Evolutionary conservation across 768 basidiomycete species (phyloP), one percentile per base, ranked within the genome.

Genomic region (Lyophyllum atratum): DNA sequence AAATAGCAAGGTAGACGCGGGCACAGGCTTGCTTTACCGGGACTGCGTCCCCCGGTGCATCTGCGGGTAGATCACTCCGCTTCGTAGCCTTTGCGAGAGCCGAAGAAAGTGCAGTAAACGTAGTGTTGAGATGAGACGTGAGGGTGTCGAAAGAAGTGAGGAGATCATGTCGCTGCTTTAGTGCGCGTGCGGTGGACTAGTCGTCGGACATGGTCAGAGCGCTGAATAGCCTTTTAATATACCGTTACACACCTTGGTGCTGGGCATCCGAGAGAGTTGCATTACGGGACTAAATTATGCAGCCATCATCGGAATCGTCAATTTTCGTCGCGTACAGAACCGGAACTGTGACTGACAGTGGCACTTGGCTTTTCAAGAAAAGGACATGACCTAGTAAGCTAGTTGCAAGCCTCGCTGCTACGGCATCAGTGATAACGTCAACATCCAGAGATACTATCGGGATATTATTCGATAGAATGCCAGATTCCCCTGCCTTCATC

Each of bases 311-410:
- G 6, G 6, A 31, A 31, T 11, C 29, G 39, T 40, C 39, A 40
- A 15, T 4, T 37, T n/a, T 4, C n/a, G 12, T 37, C n/a, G 43
- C 24, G 3, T 26, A 17, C 49, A 8, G 51, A 33, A 22, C 47
- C 37, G 22, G 15, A 5, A 28, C 12, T 46, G 47, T 19, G 21
- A 80, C 89, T 71, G 64, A 92, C 90, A 92, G 85, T 1, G 90
- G 90, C 0, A 92, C 76, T 63, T 92, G 90, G 59, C 81, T 87
- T 68, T 92, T 93, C 54, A 92, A 73, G 65, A 89, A 93, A 17
- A 92, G 68, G 2, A 91, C 79, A 65, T 92, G 89, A 0, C 84
- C 84, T 0, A 93, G 72, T 25, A 91, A 69, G 56, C 80, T 82
- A 12, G 78, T 75, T 2, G 88, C 84, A 1, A 93, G 79, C 21